Percentiles rank a stretch among this genome's conserved stretches.
Evolutionary conservation across 108 stramenopile genomes (phyloP).

Genomic region (Skeletonema grethae): DNA sequence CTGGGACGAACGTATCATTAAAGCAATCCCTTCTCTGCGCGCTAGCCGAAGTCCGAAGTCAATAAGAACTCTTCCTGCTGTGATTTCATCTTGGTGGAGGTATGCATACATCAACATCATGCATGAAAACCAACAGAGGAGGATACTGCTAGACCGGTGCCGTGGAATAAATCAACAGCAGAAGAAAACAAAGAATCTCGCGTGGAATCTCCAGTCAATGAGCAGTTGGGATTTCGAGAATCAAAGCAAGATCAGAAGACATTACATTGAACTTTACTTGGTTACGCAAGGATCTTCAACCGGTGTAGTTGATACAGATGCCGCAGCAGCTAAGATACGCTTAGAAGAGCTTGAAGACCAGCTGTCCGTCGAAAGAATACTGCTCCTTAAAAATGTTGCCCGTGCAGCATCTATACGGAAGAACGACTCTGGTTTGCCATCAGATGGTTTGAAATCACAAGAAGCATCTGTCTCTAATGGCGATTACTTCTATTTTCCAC

Average conservation of each 20-base stretch:
- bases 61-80: constrained; percentile 21
- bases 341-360: constrained; percentile 62
- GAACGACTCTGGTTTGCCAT: not conserved
- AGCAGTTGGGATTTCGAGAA: constrained; percentile 49
- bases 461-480: not conserved
- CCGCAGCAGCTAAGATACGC: constrained; percentile 17
- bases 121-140: constrained; percentile 59
- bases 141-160: constrained; percentile 30
- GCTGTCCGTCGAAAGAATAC: constrained; percentile 71
- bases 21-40: constrained; percentile 30
- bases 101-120: constrained; percentile 55
- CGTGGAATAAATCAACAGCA: not conserved
- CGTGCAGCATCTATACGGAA: constrained; percentile 25
- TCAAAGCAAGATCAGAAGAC: constrained; percentile 57
- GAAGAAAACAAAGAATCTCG: constrained; percentile 39
- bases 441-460: not conserved
- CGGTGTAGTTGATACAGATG: not conserved
- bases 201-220: constrained; percentile 9
- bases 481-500: constrained; percentile 1
- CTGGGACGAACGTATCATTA: constrained; percentile 29
- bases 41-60: constrained; percentile 12
- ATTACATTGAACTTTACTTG: constrained; percentile 72
- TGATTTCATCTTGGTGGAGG: constrained; percentile 69
- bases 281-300: constrained; percentile 12
- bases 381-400: constrained; percentile 56